phyloP scores from a whole-genome alignment of 2,329 filamentous ascomycete genomes.

The Colletotrichum sp. region DNA sequence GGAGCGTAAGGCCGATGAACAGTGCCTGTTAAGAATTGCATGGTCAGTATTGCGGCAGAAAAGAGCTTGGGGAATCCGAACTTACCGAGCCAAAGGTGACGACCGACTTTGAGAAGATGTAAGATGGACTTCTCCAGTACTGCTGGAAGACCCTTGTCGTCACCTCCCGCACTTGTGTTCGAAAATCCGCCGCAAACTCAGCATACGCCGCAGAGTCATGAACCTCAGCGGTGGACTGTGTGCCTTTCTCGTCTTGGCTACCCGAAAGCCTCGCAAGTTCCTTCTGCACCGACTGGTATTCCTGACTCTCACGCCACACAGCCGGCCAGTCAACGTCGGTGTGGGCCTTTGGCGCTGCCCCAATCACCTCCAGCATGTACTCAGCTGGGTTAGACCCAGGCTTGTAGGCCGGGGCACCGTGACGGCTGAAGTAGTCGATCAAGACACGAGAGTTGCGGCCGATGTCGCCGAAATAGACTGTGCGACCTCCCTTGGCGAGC shows the following conservation, averaged over 20 bases:
- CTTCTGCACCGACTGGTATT: constrained; percentile 30
- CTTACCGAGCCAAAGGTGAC: constrained; percentile 53
- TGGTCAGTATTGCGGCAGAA: not conserved
- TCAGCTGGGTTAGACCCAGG: constrained; percentile 57
- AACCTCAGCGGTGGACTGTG: not conserved
- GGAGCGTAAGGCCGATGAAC: constrained; percentile 71
- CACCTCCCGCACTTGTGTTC: constrained; percentile 63
- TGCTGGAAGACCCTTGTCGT: constrained; percentile 73
- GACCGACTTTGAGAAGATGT: constrained; percentile 74
- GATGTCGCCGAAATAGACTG: constrained; percentile 60
- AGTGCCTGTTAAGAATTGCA: constrained; percentile 40
- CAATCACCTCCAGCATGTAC: constrained; percentile 41
- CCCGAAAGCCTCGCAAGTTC: not conserved
- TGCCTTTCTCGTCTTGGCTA: constrained; percentile 1
- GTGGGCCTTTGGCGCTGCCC: constrained; percentile 46
- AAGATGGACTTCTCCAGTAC: constrained; percentile 78
- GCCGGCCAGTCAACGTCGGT: constrained; percentile 53
- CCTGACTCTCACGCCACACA: constrained; percentile 48
- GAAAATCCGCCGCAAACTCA: constrained; percentile 70
- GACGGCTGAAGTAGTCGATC: constrained; percentile 55
- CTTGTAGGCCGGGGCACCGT: constrained; percentile 53
- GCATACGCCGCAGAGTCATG: not conserved
- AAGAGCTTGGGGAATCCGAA: no score
- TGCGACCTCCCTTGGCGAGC: constrained; percentile 29
- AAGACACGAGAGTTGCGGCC: constrained; percentile 52